Conservation (phyloP, 2,329 filamentous ascomycete species). For the Sporothrix sp. region DNA sequence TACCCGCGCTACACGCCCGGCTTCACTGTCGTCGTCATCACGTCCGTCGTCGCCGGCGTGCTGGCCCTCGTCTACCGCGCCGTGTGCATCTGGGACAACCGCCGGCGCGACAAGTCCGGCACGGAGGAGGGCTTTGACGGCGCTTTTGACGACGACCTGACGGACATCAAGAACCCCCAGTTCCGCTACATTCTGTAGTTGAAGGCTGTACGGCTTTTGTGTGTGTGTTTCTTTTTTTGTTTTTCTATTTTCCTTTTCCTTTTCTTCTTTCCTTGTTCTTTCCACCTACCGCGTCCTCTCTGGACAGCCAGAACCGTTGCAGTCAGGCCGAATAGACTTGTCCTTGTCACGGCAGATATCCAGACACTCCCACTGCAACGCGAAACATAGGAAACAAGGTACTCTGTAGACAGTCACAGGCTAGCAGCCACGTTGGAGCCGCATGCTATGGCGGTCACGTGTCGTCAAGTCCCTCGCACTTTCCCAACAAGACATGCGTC, state of each 20-base stretch:
- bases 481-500: too few relatives aligned
- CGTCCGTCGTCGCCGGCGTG: slow-evolving; percentile 17
- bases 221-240: neutral
- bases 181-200: slow-evolving; percentile 20
- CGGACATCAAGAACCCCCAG: slow-evolving; percentile 29
- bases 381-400: too few relatives aligned
- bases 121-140: slow-evolving; percentile 40
- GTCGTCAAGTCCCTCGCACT: too few relatives aligned
- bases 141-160: slow-evolving; percentile 43
- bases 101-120: slow-evolving; percentile 31
- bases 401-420: too few relatives aligned
- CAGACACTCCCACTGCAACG: too few relatives aligned
- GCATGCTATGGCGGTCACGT: too few relatives aligned
- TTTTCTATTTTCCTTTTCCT: neutral
- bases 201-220: neutral
- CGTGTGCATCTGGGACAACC: slow-evolving; percentile 35
- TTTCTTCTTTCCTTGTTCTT: too few relatives aligned
- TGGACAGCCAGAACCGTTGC: too few relatives aligned
- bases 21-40: slow-evolving; percentile 30
- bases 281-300: too few relatives aligned
- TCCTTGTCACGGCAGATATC: too few relatives aligned
- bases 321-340: too few relatives aligned
- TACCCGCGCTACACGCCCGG: slow-evolving; percentile 31
- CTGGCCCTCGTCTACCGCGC: slow-evolving; percentile 35
- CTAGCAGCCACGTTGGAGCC: too few relatives aligned